Evolutionary conservation across 1,284 basidiomycete species (phyloP).

Genomic region (Caloboletus firmus): DNA sequence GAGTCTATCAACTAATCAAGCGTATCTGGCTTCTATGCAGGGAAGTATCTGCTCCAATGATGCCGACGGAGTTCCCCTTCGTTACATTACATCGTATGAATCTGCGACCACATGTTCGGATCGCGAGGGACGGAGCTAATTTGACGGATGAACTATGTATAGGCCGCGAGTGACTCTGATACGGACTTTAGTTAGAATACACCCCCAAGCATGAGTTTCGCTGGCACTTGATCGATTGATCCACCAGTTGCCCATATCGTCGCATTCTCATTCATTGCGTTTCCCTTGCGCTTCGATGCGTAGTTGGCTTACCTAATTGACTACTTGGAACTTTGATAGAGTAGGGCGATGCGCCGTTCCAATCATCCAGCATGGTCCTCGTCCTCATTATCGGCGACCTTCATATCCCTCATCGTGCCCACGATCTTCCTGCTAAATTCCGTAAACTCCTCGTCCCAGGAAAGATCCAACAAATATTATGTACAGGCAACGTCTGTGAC

Average conservation of each 20-base stretch:
- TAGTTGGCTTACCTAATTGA: constrained; percentile 28
- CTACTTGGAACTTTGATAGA: not conserved
- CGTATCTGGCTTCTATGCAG: constrained; percentile 16
- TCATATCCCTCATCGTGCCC: constrained; percentile 85
- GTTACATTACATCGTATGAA: not conserved
- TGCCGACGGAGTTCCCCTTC: constrained; percentile 1
- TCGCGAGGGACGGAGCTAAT: constrained; percentile 6
- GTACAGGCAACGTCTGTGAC: constrained; percentile 97
- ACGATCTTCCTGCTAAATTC: constrained; percentile 94
- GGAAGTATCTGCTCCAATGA: constrained; percentile 33
- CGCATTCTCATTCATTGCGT: not conserved
- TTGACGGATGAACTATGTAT: not conserved
- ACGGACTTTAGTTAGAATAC: not conserved
- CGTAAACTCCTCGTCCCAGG: constrained; percentile 96
- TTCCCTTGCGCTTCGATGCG: not conserved
- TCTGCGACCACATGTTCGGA: constrained; percentile 1
- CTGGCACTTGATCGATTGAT: not conserved
- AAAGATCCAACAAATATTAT: constrained; percentile 97
- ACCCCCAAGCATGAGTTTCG: not conserved
- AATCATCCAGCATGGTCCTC: constrained; percentile 55
- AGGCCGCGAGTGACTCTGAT: constrained; percentile 2
- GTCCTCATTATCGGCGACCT: constrained; percentile 94
- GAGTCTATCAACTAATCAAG: constrained; percentile 27
- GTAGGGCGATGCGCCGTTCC: not conserved
- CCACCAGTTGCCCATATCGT: not conserved